Base-by-base conservation (phyloP, 169 alveolate species). In the Plasmodium gonderi region DNA sequence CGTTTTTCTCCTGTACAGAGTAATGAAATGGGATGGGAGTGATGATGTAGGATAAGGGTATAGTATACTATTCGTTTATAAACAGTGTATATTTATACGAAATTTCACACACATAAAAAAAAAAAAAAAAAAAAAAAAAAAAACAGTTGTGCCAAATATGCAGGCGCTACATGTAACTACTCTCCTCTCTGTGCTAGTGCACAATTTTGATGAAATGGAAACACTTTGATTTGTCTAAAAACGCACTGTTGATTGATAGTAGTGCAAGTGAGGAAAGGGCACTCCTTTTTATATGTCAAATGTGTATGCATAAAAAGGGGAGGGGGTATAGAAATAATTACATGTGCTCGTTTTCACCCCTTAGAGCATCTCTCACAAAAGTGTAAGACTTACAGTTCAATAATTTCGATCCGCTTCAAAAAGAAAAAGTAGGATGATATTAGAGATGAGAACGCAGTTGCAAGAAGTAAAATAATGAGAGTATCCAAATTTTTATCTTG, bases 1-100 rank as follows among this genome's bases (percentile, higher is more conserved):
- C 7, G 92, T 83, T 76, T 83, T 83, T 8, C 92, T 40, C 82
- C 92, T 83, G 49, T 33, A n/a, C n/a, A n/a, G n/a, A n/a, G n/a
- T n/a, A n/a, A n/a, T n/a, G 17, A 60, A 23, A 17, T 8, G 72
- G 72, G 40, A 36, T 0, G 33, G 36, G 11, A 60, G 72, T 14
- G 36, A 36, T n/a, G 6, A 20, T 3, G 8, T 0, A 12, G 33
- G 69, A 31, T 6, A 14, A 31, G 5, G 33, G 72, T 60, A 36
- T 7, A 20, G 72, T 20, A 11, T 49, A 20, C 0, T 9, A 0
- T 1, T n/a, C n/a, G n/a, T n/a, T n/a, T n/a, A n/a, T n/a, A n/a
- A n/a, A n/a, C n/a, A n/a, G n/a, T n/a, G n/a, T n/a, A n/a, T n/a
- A n/a, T n/a, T n/a, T n/a, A n/a, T n/a, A n/a, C n/a, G n/a, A n/a